Base-by-base conservation (phyloP, 164 flowering plant genomes). In the Cinnamomum chago region DNA sequence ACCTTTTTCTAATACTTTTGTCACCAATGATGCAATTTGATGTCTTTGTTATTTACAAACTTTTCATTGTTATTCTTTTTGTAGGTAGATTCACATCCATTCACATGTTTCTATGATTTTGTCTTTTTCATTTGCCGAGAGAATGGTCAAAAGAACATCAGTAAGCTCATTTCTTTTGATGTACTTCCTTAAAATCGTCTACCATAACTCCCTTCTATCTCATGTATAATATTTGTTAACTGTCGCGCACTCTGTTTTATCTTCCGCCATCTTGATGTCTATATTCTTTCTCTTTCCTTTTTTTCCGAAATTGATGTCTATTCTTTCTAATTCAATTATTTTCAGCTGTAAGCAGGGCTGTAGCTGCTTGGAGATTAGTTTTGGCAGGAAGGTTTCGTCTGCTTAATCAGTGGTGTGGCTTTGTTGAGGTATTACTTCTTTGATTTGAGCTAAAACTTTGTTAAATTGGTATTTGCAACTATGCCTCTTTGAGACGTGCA, bases 81-180 rank as follows among this genome's bases (percentile, higher is more conserved):
- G 65, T 77, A 95, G 98, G 93, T 71, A 33, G 96, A 92, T 71
- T 90, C 86, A 69, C 83, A 84, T 17, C 89, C 85, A 73, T 95
- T 95, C 79, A 78, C 90, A 22, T 83, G 88, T 72, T 93, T 95
- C 84, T 95, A 95, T 85, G 91, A 87, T 73, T 93, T 93, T 86
- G 95, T 93, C 30, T 95, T 89, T 88, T 92, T 93, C 83, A 81
- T 93, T 73, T 93, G 94, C 76, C 92, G 98, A 27, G 94, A 93
- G 83, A 90, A 86, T 80, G 92, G 93, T 70, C 98, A 95, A 78
- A 95, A 90, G 85, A 95, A 85, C 78, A 89, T 95, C 73, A 80
- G 98, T 94, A 85, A 91, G 98, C 85, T 22, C 33, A 18, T 15
- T 30, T 67, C 4, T 58, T 13, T 24, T 14, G 23, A 62, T 40